Conservation (phyloP, 495 filamentous ascomycete species). For the Penicillium coffeae region DNA sequence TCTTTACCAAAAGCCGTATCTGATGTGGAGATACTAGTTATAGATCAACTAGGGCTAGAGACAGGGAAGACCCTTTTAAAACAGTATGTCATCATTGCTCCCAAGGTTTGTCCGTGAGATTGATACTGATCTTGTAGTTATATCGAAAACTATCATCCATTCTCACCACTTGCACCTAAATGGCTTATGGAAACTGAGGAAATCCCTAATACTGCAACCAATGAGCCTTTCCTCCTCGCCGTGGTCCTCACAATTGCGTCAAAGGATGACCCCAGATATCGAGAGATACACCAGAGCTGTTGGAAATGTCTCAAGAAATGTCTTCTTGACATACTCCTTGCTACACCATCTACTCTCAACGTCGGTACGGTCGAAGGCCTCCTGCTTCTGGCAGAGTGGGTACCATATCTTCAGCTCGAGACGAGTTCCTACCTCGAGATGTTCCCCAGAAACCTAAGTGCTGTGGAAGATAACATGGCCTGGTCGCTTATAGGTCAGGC, state of each 20-base stretch:
- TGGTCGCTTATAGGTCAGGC: conserved; percentile 12
- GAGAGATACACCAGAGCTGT: neutral
- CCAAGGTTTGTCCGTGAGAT: no score
- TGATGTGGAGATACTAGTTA: no score
- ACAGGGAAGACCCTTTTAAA: no score
- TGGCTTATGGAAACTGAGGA: neutral
- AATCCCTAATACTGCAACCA: neutral
- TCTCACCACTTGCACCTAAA: conserved; percentile 7
- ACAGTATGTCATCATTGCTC: no score
- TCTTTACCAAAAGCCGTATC: no score
- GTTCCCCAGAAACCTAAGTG: no score
- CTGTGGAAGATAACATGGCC: no score
- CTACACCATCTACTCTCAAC: neutral
- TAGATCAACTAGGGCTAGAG: no score
- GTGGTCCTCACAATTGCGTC: conserved; percentile 7
- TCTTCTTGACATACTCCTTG: conserved; percentile 7
- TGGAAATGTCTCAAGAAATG: neutral
- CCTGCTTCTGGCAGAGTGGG: conserved; percentile 11
- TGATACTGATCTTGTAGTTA: no score
- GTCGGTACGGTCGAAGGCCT: conserved; percentile 11
- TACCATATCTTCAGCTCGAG: neutral
- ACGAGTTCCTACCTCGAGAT: neutral
- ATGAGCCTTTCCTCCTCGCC: conserved; percentile 7
- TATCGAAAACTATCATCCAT: conserved; percentile 7
- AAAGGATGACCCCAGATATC: neutral